A percentile compares a stretch with the other conserved stretches of the same genome.
Conservation (phyloP, 1,139 yeast genomes). For the Lodderomyces elongisporus region DNA sequence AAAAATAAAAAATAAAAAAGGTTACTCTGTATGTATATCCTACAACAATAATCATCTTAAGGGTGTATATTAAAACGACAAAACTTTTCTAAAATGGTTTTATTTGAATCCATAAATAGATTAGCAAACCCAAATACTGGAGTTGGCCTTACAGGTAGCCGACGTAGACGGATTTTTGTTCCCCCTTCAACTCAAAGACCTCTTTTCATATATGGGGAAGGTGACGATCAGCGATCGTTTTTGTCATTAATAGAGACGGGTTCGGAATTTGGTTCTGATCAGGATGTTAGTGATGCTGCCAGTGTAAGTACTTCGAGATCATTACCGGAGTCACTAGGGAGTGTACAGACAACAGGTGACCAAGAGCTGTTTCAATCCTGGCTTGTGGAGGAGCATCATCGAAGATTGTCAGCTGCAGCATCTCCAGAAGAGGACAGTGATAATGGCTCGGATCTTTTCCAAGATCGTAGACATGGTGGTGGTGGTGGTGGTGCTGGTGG, state of each 20-base stretch:
- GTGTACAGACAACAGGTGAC: slow-evolving; percentile 46
- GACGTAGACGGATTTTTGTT: slow-evolving; percentile 48
- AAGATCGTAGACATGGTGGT: slow-evolving; percentile 9
- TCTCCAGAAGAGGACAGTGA: slow-evolving; percentile 25
- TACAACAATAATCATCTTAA: too few species aligned
- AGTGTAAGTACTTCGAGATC: slow-evolving; percentile 54
- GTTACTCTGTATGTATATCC: too few species aligned
- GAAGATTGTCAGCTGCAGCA: slow-evolving; percentile 41
- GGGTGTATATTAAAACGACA: too few species aligned
- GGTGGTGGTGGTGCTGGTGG: slow-evolving; percentile 15
- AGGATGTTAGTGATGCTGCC: slow-evolving; percentile 44
- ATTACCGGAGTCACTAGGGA: slow-evolving; percentile 57
- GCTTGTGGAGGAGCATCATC: slow-evolving; percentile 64
- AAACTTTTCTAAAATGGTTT: slow-evolving; percentile 30
- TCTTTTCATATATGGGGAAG: slow-evolving; percentile 56
- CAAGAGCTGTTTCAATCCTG: slow-evolving; percentile 53
- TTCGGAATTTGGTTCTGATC: slow-evolving; percentile 40
- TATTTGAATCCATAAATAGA: slow-evolving; percentile 37
- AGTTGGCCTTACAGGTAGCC: slow-evolving; percentile 31
- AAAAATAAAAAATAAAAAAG: too few species aligned
- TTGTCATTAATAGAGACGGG: slow-evolving; percentile 39
- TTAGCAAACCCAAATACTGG: slow-evolving; percentile 40
- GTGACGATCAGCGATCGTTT: slow-evolving; percentile 64
- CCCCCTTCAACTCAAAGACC: slow-evolving; percentile 72
- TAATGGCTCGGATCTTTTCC: slow-evolving; percentile 10